These are phyloP conservation scores for Curvularia spicifera DNA, from an alignment of 2,329 filamentous ascomycete species.

Conservation along the genomic window DNA sequence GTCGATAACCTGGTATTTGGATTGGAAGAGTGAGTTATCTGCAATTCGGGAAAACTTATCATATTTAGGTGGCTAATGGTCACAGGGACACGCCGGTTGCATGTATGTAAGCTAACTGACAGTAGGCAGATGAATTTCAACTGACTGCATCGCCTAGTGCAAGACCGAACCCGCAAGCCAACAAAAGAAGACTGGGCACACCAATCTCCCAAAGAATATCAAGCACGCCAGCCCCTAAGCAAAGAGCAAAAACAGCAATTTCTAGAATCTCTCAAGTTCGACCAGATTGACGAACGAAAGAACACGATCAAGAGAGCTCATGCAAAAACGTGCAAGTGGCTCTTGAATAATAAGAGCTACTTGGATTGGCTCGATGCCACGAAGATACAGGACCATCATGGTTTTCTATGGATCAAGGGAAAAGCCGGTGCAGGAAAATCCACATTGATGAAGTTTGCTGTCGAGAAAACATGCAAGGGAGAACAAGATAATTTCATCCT, in stretches of 20 bases:
- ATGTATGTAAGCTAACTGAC: neutral
- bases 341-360: slow-evolving; percentile 47
- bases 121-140: too few species aligned
- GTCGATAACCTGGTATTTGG: too few species aligned
- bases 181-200: neutral
- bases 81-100: neutral
- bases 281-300: slow-evolving; percentile 50
- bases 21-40: neutral
- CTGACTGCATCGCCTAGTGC: neutral
- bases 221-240: neutral
- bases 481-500: too few species aligned
- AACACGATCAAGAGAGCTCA: slow-evolving; percentile 49
- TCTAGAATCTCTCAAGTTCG: slow-evolving; percentile 46
- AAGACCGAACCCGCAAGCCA: neutral
- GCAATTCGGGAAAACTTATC: neutral
- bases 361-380: slow-evolving; percentile 48
- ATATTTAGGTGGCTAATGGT: neutral
- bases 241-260: neutral
- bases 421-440: slow-evolving; percentile 52
- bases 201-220: too few species aligned
- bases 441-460: slow-evolving; percentile 50
- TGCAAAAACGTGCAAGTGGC: slow-evolving; percentile 52
- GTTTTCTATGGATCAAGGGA: slow-evolving; percentile 58
- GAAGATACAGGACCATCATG: slow-evolving; percentile 40
- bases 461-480: slow-evolving; percentile 11